Evolutionary conservation across 2,329 filamentous ascomycete genomes (phyloP).

Genomic region (Aspergillus costaricaensis): DNA sequence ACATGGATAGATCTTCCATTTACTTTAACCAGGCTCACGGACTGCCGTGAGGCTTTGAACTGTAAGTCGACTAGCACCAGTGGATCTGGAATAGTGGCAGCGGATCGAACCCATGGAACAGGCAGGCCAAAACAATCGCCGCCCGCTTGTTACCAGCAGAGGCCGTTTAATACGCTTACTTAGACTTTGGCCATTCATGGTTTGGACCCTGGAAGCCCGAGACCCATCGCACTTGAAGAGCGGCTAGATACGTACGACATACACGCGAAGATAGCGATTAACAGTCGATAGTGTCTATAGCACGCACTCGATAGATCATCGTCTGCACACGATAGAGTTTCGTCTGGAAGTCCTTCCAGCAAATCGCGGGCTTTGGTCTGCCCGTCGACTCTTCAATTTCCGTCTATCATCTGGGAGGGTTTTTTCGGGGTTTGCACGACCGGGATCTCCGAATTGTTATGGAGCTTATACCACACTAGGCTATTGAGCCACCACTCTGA

Average conservation of each 20-base stretch:
- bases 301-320: conserved; percentile 4
- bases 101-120: conserved; percentile 7
- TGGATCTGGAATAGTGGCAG: conserved; percentile 2
- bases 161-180: conserved; percentile 1
- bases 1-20: neutral
- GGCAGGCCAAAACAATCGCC: neutral
- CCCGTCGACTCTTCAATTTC: neutral
- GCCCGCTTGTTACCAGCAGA: neutral
- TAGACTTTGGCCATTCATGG: conserved; percentile 7
- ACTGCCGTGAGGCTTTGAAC: neutral
- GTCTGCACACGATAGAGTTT: conserved; percentile 4
- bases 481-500: neutral
- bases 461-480: conserved; percentile 1
- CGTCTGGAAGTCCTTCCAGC: neutral
- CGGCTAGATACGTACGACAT: neutral
- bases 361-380: neutral
- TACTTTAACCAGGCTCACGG: neutral
- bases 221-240: neutral
- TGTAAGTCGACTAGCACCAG: neutral
- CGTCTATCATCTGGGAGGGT: neutral
- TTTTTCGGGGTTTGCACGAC: neutral
- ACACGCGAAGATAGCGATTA: neutral
- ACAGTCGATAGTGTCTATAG: neutral
- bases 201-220: neutral
- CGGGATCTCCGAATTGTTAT: neutral